A percentile compares a stretch with the other conserved stretches of the same genome.
These are phyloP conservation scores for Exophiala spinifera DNA, from an alignment of 2,329 filamentous ascomycete species.

Conservation along the genomic window DNA sequence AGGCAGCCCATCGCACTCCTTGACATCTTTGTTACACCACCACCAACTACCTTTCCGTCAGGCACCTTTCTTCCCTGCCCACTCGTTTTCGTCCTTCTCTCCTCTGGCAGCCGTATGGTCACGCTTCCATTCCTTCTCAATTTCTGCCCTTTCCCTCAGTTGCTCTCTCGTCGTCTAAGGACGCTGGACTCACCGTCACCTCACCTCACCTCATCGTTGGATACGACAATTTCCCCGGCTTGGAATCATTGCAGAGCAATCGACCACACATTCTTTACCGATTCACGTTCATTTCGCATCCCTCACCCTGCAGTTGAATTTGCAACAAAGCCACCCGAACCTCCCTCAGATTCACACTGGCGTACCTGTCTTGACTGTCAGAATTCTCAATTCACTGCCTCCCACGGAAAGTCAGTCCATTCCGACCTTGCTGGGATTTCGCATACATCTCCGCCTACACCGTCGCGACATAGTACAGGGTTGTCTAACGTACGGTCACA, in stretches of 20 bases:
- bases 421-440: background rate
- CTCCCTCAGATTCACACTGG: background rate
- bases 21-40: constrained; percentile 12
- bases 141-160: constrained; percentile 9
- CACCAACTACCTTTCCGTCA: background rate
- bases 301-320: background rate
- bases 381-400: background rate
- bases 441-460: background rate
- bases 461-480: background rate
- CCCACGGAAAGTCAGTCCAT: background rate
- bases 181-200: background rate
- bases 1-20: background rate
- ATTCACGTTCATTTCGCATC: background rate
- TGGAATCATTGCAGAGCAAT: constrained; percentile 17
- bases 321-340: background rate
- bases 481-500: too few relatives aligned
- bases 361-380: background rate
- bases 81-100: constrained; percentile 12
- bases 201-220: constrained; percentile 8
- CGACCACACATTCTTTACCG: background rate
- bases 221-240: constrained; percentile 9
- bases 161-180: background rate
- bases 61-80: background rate
- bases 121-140: constrained; percentile 17
- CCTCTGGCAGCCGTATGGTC: constrained; percentile 16